A percentile compares a stretch with the other conserved stretches of the same genome.
phyloP scores from a whole-genome alignment of 179 eudicot species.

The Beta corolliflora region DNA sequence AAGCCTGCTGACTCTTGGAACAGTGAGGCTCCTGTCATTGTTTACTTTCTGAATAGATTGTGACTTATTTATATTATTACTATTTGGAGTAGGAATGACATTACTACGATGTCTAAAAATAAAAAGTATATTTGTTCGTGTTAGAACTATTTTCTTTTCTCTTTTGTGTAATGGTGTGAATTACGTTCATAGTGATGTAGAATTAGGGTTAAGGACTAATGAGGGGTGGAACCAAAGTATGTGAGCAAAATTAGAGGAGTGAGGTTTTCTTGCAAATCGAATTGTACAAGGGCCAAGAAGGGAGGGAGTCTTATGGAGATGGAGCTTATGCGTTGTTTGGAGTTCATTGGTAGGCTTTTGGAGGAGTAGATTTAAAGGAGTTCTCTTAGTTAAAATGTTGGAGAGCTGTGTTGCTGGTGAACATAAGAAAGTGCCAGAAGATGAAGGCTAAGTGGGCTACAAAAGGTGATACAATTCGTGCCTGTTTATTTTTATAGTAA shows the following conservation, averaged over 20 bases:
- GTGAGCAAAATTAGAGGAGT: too few species aligned
- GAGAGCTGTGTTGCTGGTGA: not conserved
- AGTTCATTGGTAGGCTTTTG: not conserved
- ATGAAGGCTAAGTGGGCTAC: not conserved
- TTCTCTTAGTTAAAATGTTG: not conserved
- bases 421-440: not conserved
- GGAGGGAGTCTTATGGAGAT: not conserved
- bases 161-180: not conserved
- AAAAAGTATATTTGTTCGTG: not conserved
- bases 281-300: too few species aligned
- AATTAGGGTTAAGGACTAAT: too few species aligned
- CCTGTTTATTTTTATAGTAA: not conserved
- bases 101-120: not conserved
- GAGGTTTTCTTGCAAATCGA: too few species aligned
- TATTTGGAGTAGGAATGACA: not conserved
- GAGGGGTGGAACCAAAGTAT: too few species aligned
- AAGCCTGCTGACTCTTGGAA: constrained; percentile 97
- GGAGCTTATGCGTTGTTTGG: not conserved
- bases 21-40: constrained; percentile 64
- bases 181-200: not conserved
- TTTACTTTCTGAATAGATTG: not conserved
- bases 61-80: not conserved
- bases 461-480: not conserved
- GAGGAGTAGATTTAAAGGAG: not conserved
- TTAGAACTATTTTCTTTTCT: not conserved